Percentiles rank a stretch among this genome's conserved stretches.
phyloP scores from a whole-genome alignment of 129 eudicot genomes.

The Logfia minima region DNA sequence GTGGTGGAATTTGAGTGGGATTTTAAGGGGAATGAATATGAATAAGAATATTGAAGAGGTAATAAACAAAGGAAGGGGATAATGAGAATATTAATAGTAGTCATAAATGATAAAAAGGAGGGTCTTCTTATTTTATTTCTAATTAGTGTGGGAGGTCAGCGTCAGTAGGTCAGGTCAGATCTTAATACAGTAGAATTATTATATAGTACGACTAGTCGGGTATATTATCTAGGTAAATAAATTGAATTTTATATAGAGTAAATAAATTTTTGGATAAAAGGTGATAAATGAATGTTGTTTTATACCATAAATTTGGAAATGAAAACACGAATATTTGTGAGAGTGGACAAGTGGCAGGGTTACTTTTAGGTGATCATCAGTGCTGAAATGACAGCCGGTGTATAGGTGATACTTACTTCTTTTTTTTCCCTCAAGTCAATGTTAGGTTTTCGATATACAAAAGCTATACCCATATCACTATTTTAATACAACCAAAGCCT shows the following conservation, averaged over 20 bases:
- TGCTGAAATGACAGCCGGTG: constrained; percentile 37
- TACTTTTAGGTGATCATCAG: constrained; percentile 24
- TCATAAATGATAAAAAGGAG: neutral
- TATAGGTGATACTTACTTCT: constrained; percentile 30
- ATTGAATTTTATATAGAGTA: neutral
- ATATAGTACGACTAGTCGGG: constrained; percentile 12
- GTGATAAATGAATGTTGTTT: neutral
- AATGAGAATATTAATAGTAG: constrained; percentile 4
- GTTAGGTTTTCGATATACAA: neutral
- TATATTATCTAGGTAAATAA: neutral
- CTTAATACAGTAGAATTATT: constrained; percentile 19
- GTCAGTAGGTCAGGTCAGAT: constrained; percentile 11
- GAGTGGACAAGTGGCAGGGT: constrained; percentile 32
- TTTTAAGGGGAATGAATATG: constrained; percentile 6
- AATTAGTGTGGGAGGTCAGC: constrained; percentile 1
- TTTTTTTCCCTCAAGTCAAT: neutral
- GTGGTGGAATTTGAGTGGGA: neutral
- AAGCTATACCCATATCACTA: too few species aligned
- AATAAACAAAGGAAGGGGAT: neutral
- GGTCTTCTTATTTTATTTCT: neutral
- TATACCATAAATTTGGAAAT: too few species aligned
- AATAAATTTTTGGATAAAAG: too few species aligned
- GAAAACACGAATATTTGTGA: neutral
- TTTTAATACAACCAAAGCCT: too few species aligned
- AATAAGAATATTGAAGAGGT: neutral